phyloP scores from a whole-genome alignment of 2,329 filamentous ascomycete genomes.

The Apiospora aurea region DNA sequence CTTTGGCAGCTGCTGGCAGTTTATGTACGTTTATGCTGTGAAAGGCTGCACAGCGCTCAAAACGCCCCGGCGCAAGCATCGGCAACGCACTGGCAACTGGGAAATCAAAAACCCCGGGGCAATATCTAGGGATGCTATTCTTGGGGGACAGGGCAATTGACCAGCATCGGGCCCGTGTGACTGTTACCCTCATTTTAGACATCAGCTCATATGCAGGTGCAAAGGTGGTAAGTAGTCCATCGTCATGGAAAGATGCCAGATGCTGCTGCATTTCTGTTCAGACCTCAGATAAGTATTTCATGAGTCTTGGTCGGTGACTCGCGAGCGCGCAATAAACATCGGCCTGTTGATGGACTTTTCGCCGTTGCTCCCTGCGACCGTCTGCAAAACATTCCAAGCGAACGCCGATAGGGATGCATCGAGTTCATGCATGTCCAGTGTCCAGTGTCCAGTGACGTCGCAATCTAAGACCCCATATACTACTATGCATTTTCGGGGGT shows the following conservation, averaged over 20 bases:
- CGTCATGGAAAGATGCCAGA: neutral
- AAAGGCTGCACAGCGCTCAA: neutral
- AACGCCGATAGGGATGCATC: neutral
- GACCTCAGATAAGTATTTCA: too few species aligned
- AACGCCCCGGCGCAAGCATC: neutral
- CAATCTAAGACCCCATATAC: slow-evolving; percentile 11
- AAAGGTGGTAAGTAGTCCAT: neutral
- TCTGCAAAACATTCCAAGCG: slow-evolving; percentile 1
- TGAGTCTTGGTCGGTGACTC: neutral
- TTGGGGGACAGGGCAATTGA: neutral
- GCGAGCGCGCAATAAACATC: neutral
- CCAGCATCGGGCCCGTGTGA: neutral
- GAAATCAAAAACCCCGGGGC: neutral
- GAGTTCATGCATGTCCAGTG: slow-evolving; percentile 10
- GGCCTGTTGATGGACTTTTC: neutral
- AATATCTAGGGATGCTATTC: slow-evolving; percentile 1
- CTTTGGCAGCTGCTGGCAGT: slow-evolving; percentile 8
- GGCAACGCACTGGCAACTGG: neutral
- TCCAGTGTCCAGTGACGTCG: slow-evolving; percentile 4
- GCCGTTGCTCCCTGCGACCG: slow-evolving; percentile 5
- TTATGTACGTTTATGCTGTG: neutral
- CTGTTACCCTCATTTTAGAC: slow-evolving; percentile 5
- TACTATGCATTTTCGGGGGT: slow-evolving; percentile 16
- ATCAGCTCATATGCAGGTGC: neutral
- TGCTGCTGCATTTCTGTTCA: neutral